phyloP scores from a whole-genome alignment of 148 eudicot genomes.

The Nepenthes gracilis region DNA sequence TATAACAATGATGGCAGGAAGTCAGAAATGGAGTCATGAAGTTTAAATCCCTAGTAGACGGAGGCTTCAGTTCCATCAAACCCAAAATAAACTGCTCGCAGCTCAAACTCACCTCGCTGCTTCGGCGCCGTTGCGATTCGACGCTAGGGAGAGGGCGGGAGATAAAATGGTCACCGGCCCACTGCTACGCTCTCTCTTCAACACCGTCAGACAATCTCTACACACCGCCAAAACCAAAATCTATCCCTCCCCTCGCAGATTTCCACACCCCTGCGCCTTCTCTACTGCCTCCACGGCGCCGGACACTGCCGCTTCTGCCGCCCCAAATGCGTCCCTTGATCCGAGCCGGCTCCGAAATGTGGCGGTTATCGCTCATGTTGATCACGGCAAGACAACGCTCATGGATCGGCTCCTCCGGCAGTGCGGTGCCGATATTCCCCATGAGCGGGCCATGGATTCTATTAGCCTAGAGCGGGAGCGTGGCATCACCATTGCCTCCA shows the following conservation, averaged over 20 bases:
- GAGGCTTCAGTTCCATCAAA: too few relatives aligned
- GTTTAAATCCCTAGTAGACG: too few relatives aligned
- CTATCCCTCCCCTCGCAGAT: constrained; percentile 10
- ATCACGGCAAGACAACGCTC: constrained; percentile 93
- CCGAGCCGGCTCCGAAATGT: constrained; percentile 77
- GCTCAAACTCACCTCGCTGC: too few relatives aligned
- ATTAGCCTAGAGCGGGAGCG: constrained; percentile 85
- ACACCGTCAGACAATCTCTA: constrained; percentile 16
- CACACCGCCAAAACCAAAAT: constrained; percentile 9
- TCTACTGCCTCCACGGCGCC: constrained; percentile 31
- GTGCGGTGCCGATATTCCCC: constrained; percentile 91
- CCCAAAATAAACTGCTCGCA: too few relatives aligned
- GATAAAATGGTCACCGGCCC: constrained; percentile 38
- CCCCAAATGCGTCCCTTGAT: constrained; percentile 26
- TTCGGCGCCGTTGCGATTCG: too few relatives aligned
- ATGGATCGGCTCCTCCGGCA: constrained; percentile 93
- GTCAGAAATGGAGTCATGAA: too few relatives aligned
- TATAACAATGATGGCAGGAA: too few relatives aligned
- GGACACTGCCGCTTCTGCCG: constrained; percentile 15
- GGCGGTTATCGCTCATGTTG: constrained; percentile 93
- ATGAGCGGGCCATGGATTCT: constrained; percentile 81
- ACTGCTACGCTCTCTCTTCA: constrained; percentile 48
- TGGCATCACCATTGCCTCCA: constrained; percentile 87
- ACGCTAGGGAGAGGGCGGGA: too few relatives aligned
- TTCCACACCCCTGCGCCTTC: constrained; percentile 16